Evolutionary conservation across 2,329 filamentous ascomycete species (phyloP), one percentile per base, ranked within the genome.

Genomic region (Colletotrichum destructivum): DNA sequence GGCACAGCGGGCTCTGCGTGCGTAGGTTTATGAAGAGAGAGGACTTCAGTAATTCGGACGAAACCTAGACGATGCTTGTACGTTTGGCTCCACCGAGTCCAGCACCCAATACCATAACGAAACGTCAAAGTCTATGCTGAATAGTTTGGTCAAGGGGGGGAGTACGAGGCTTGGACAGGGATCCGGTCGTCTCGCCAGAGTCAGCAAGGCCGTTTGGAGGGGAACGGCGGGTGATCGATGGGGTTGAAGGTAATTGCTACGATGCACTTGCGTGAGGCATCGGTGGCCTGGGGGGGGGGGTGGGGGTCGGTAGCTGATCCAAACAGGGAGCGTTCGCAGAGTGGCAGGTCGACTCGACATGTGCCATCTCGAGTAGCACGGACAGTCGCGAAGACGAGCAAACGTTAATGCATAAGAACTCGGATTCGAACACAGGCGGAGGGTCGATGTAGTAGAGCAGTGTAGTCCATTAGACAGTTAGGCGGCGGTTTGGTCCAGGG

Each of bases 61-160:
- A 72, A 72, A 60, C 57, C 44, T 42, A 69, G 64, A 69, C 59
- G 52, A 69, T 21, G 13, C n/a, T 55, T 55, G 38, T 7, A 11
- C 38, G 59, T 49, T 18, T 40, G n/a, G 46, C 18, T n/a, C n/a
- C 15, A 35, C n/a, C 15, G 13, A 5, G 31, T 47, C 12, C 18
- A 16, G 40, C 38, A 18, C 44, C 42, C 62, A 21, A 31, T 31
- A 40, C 56, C 49, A 21, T 13, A 57, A 23, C 69, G 59, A 72
- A 69, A 72, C 65, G 69, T 49, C 59, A 60, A 40, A 15, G 59
- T 72, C 66, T 49, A 65, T 69, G 65, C 59, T 40, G 42, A 16
- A 49, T 4, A 55, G 35, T 55, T 49, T 65, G 52, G 35, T 55
- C 51, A 60, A 16, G 8, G 31, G 15, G 49, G 40, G 21, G 9